Conservation (phyloP, 495 filamentous ascomycete species). For the Talaromyces stipitatus region DNA sequence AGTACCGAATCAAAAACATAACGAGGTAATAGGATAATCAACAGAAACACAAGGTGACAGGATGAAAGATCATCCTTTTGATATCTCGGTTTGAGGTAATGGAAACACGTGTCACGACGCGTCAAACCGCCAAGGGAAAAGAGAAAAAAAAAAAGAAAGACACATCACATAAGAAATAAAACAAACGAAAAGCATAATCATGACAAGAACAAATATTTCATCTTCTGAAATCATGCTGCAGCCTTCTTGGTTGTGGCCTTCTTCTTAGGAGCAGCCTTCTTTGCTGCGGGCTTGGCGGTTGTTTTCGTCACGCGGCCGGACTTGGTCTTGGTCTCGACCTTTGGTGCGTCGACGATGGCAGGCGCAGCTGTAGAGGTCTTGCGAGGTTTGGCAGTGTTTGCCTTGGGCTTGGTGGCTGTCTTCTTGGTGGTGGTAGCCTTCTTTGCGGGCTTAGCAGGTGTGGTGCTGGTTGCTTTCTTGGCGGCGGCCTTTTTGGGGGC, state of each 20-base stretch:
- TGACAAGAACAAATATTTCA: constrained; percentile 20
- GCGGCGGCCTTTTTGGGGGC: constrained; percentile 38
- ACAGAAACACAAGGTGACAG: neutral
- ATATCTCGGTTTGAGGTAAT: constrained; percentile 23
- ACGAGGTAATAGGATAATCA: neutral
- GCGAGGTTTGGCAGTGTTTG: constrained; percentile 49
- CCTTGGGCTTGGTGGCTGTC: constrained; percentile 33
- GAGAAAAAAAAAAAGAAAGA: constrained; percentile 17
- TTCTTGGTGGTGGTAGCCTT: constrained; percentile 23
- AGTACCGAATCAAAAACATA: constrained; percentile 6
- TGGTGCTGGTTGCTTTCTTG: constrained; percentile 27
- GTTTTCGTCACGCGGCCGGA: constrained; percentile 84
- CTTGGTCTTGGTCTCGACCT: constrained; percentile 79
- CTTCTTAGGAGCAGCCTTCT: constrained; percentile 30
- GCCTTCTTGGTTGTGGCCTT: constrained; percentile 17
- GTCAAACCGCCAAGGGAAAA: constrained; percentile 29
- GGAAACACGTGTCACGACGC: constrained; percentile 30
- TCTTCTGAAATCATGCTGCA: constrained; percentile 16
- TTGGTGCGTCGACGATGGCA: constrained; percentile 66
- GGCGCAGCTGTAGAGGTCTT: constrained; percentile 44
- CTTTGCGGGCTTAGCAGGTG: constrained; percentile 17
- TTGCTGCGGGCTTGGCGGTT: constrained; percentile 52
- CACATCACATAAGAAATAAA: neutral
- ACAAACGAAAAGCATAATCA: constrained; percentile 11
- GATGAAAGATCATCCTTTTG: constrained; percentile 2